Evolutionary conservation across 805 yeast genomes (phyloP).

Genomic region (Candida taoyuanica): DNA sequence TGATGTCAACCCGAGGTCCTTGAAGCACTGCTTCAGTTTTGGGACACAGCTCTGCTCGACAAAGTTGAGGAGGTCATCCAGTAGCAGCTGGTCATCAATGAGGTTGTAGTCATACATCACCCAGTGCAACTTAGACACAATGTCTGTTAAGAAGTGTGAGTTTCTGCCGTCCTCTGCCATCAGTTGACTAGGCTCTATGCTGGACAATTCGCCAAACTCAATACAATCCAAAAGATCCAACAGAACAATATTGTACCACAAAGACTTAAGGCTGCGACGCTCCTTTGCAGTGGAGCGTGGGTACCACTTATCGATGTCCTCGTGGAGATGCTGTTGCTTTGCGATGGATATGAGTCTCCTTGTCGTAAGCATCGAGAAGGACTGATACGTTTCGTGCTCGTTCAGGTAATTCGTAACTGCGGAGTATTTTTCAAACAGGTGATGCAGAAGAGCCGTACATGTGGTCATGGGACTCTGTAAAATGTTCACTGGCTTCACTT

Average conservation of each 20-base stretch:
- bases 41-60: slow-evolving; percentile 4
- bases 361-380: slow-evolving; percentile 1
- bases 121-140: slow-evolving; percentile 1
- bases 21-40: slow-evolving; percentile 1
- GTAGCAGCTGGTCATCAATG: slow-evolving; percentile 5
- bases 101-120: slow-evolving; percentile 9
- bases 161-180: neutral
- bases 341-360: slow-evolving; percentile 6
- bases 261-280: slow-evolving; percentile 4
- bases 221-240: slow-evolving; percentile 9
- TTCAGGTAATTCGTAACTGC: slow-evolving; percentile 8
- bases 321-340: slow-evolving; percentile 10
- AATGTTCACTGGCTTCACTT: slow-evolving; percentile 2
- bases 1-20: neutral
- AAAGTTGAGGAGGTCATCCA: slow-evolving; percentile 4
- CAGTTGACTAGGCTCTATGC: slow-evolving; percentile 4
- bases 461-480: slow-evolving; percentile 6
- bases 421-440: slow-evolving; percentile 8
- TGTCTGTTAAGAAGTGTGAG: slow-evolving; percentile 1
- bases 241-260: slow-evolving; percentile 10
- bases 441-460: neutral
- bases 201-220: slow-evolving; percentile 6
- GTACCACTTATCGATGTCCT: slow-evolving; percentile 6
- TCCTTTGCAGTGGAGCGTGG: slow-evolving; percentile 1
- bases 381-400: neutral